A percentile compares a stretch with the other conserved stretches of the same genome.
These are phyloP conservation scores for Halenospora varia DNA, from an alignment of 495 filamentous ascomycete genomes.

Conservation along the genomic window DNA sequence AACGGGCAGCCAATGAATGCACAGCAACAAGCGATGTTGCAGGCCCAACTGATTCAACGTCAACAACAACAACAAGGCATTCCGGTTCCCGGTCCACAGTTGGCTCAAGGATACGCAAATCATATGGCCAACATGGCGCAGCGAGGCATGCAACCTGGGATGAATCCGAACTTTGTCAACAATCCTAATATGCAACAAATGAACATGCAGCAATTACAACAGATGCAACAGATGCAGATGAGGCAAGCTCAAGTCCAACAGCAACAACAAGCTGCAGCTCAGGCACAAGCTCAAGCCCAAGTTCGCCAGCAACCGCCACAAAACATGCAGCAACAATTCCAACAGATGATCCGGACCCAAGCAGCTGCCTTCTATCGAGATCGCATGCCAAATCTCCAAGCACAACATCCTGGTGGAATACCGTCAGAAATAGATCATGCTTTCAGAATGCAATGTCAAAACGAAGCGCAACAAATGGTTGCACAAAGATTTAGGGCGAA, in stretches of 20 bases:
- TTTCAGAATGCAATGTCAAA: slow-evolving; percentile 16
- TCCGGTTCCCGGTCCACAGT: slow-evolving; percentile 13
- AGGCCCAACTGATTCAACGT: slow-evolving; percentile 18
- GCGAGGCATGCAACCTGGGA: slow-evolving; percentile 11
- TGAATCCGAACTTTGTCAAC: slow-evolving; percentile 27
- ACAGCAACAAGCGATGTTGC: slow-evolving; percentile 28
- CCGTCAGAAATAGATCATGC: slow-evolving; percentile 16
- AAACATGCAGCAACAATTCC: slow-evolving; percentile 2
- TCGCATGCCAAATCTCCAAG: slow-evolving; percentile 4
- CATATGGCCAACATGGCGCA: slow-evolving; percentile 20
- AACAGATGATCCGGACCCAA: slow-evolving; percentile 1
- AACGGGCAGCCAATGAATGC: slow-evolving; percentile 27
- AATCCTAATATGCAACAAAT: slow-evolving; percentile 27
- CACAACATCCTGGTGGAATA: slow-evolving; percentile 17
- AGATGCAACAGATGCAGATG: slow-evolving; percentile 21
- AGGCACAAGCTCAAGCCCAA: slow-evolving; percentile 21
- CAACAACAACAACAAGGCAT: slow-evolving; percentile 25
- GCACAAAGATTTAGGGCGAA: neutral
- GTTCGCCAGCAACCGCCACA: slow-evolving; percentile 23
- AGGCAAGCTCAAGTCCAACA: slow-evolving; percentile 19
- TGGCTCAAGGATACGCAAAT: slow-evolving; percentile 27
- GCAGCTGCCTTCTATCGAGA: slow-evolving; percentile 15
- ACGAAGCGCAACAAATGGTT: slow-evolving; percentile 7
- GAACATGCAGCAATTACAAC: slow-evolving; percentile 30
- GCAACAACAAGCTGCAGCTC: slow-evolving; percentile 11